Base-by-base conservation (phyloP, 306 rosid genomes). In the Acmispon strigosus region DNA sequence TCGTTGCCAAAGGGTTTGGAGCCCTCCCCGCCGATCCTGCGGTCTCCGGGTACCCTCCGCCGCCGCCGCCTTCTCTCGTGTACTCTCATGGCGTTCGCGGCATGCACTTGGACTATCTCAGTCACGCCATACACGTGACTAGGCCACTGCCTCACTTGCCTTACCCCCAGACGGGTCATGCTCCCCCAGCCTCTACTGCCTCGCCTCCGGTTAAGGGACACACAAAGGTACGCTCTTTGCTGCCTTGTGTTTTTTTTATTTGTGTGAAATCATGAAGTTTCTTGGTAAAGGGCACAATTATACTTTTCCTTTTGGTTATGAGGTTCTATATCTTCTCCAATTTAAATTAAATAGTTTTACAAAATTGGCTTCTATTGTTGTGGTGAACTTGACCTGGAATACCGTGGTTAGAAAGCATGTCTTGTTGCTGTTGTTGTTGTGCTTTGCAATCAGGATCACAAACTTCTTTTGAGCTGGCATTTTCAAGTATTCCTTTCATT, bases 101-200 rank as follows among this genome's bases (percentile, higher is more conserved):
- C 19, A 68, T 76, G 76, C 81, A 75, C 59, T 56, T 79, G 74
- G 90, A 83, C 9, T 74, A 74, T 66, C 69, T 72, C 58, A 47
- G 65, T 62, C 89, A 74, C 42, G 61, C 85, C 18, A 62, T 76
- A 69, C 87, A 85, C 54, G 39, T 70, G 81, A 27, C 67, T 8
- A 73, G 88, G 71, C 84, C 90, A 8, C 81, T 78, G 1, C 60
- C 82, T 29, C 81, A 64, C 65, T 69, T 76, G 75, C 84, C 68
- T 22, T 76, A 67, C 34, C 55, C 84, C 51, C 85, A 77, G 66
- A 73, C 73, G 16, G 78, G 68, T n/a, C 64, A 79, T 14, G 16
- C 70, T 15, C 62, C 61, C 7, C 62, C 8, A 18, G 62, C 77
- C 13, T 20, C 69, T 49, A 81, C 77, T 8, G 69, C 80, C 16